Evolutionary conservation across 176 grass and related monocot genomes (phyloP), one percentile per base, ranked within the genome.

Genomic region (Echinochloa phyllopogon): DNA sequence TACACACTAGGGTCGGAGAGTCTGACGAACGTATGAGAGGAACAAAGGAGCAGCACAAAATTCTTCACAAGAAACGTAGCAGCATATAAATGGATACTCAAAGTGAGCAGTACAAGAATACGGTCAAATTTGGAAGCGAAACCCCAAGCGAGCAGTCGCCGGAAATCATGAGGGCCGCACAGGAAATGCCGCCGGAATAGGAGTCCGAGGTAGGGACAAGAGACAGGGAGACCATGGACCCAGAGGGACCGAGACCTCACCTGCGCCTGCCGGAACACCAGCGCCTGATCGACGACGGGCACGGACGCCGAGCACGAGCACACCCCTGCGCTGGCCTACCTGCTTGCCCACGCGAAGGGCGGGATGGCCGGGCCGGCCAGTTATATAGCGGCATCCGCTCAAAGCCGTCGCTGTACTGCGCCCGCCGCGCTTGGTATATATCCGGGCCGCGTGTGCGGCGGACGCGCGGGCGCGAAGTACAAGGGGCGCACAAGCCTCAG

Each of bases 391-490:
- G 44, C 77, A 21, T 0, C 20, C 63, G 63, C 44, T 21, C 23
- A 25, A 10, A 55, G 10, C 20, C 0, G 6, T 25, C 65, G 76
- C 38, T 83, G 80, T 88, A 83, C 64, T 83, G 29, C 86, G 14
- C 15, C 52, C 15, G 65, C 52, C 15, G 65, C 72, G 12, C 13
- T 33, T 21, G 40, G 61, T 47, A 25, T 33, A 33, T 33, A 33
- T 33, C 29, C 29, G 64, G 73, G 9, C 24, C 8, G 79, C 16
- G 57, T 5, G 42, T 5, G 62, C 14, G 74, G 49, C 5, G 74
- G 37, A 55, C 57, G 45, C 44, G 42, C 0, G 44, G 6, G n/a
- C 3, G 16, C 45, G 88, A 15, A 90, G 88, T 90, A 90, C 88
- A 83, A 78, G 67, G 24, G 17, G 20, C 10, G 3, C 0, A 2